Evolutionary conservation across 371 early-diverging fungal species (phyloP).

Genomic region (Phascolomyces articulosus): DNA sequence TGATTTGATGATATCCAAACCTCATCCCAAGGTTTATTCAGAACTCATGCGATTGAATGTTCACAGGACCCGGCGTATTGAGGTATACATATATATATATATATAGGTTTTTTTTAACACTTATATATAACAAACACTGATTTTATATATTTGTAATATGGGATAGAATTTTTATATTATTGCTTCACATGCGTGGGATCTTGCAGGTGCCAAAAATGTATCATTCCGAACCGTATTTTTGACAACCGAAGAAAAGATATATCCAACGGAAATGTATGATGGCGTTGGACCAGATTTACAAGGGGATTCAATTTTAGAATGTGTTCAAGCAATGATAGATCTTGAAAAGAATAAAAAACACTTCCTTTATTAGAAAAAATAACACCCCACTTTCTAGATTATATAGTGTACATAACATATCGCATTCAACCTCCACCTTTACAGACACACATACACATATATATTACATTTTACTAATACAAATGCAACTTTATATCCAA

Average conservation of each 20-base stretch:
- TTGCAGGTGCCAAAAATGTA: constrained; percentile 43
- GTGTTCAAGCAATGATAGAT: constrained; percentile 29
- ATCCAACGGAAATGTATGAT: constrained; percentile 24
- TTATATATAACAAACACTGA: no score
- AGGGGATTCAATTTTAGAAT: constrained; percentile 25
- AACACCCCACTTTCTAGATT: background rate
- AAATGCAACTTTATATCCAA: no score
- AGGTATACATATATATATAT: constrained; percentile 25
- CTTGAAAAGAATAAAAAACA: constrained; percentile 19
- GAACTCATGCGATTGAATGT: constrained; percentile 42
- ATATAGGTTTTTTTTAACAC: background rate
- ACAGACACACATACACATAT: no score
- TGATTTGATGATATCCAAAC: constrained; percentile 36
- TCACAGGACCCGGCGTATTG: constrained; percentile 37
- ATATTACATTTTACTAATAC: no score
- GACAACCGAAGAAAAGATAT: constrained; percentile 30
- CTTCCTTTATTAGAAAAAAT: background rate
- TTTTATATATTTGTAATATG: background rate
- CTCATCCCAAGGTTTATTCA: constrained; percentile 48
- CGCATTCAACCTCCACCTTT: no score
- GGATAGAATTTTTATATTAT: constrained; percentile 41
- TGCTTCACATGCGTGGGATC: constrained; percentile 39
- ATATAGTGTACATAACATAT: no score
- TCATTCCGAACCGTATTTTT: constrained; percentile 35
- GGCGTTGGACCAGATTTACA: constrained; percentile 27